phyloP scores from a whole-genome alignment of 257 asterid genomes.

The Ballota nigra region DNA sequence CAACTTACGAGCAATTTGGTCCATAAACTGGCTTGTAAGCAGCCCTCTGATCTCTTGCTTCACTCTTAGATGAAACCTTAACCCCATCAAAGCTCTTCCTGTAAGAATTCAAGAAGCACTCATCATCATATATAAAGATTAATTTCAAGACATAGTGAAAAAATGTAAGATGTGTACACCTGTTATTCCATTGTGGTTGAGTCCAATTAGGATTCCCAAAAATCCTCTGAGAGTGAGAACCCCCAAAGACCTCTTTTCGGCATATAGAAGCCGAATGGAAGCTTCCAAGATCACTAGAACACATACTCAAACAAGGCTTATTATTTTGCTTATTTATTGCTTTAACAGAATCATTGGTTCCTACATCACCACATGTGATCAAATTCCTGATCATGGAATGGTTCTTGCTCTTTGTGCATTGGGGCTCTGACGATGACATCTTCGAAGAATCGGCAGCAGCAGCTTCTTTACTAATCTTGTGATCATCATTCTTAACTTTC shows the following conservation, averaged over 20 bases:
- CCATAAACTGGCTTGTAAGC: conserved; percentile 51
- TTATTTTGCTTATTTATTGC: conserved; percentile 30
- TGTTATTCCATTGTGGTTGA: conserved; percentile 45
- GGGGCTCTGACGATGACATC: conserved; percentile 18
- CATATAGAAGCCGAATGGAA: conserved; percentile 30
- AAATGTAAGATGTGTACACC: conserved; percentile 31
- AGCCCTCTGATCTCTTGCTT: conserved; percentile 40
- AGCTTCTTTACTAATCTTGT: conserved; percentile 11
- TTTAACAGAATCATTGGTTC: conserved; percentile 58
- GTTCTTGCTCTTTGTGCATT: conserved; percentile 41
- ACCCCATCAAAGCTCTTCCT: conserved; percentile 72
- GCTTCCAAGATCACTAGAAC: conserved; percentile 23
- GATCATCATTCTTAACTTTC: conserved; percentile 24
- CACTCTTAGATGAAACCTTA: conserved; percentile 45
- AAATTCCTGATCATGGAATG: conserved; percentile 48
- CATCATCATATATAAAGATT: background rate
- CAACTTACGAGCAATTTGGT: conserved; percentile 80
- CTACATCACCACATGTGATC: conserved; percentile 66
- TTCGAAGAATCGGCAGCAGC: conserved; percentile 12
- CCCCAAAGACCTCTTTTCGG: conserved; percentile 50
- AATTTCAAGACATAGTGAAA: background rate
- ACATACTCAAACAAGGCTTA: conserved; percentile 30
- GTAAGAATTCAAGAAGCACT: conserved; percentile 5
- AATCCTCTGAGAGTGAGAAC: conserved; percentile 72
- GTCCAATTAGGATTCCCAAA: conserved; percentile 49